Conservation (phyloP, 441 rosid genomes). For the Populus hybrid region DNA sequence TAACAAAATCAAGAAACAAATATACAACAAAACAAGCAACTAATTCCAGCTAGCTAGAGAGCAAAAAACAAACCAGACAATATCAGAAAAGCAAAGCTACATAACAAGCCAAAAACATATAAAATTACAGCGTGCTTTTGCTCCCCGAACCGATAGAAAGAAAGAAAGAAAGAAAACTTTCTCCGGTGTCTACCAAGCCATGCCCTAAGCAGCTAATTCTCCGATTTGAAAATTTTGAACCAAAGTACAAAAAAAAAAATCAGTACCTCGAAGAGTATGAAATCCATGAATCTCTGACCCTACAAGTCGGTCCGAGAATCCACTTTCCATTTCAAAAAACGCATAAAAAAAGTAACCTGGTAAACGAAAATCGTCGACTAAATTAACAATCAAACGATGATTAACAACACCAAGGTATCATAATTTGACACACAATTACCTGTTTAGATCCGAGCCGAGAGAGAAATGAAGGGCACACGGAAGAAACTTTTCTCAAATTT, state of each 20-base stretch:
- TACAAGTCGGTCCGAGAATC: constrained; percentile 36
- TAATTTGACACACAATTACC: not conserved
- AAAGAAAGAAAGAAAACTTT: not conserved
- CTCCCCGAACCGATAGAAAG: not conserved
- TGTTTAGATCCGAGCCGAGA: not conserved
- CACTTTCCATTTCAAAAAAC: constrained; percentile 36
- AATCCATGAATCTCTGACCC: constrained; percentile 93
- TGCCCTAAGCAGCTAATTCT: not conserved
- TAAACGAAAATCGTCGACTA: not conserved
- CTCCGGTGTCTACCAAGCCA: not conserved
- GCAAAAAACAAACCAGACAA: not conserved
- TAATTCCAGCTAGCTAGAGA: not conserved
- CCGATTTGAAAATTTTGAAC: not conserved
- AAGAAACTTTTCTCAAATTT: not conserved
- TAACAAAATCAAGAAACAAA: not conserved
- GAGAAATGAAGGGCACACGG: not conserved
- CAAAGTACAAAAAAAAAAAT: not conserved
- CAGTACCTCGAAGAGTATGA: constrained; percentile 62
- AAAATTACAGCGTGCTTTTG: not conserved
- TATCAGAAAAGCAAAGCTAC: not conserved
- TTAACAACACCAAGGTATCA: not conserved
- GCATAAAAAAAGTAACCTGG: not conserved
- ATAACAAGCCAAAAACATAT: not conserved
- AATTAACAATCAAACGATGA: constrained; percentile 1
- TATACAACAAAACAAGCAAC: not conserved